phyloP scores from a whole-genome alignment of 2,329 filamentous ascomycete genomes.

The Harringtonia aguacate region DNA sequence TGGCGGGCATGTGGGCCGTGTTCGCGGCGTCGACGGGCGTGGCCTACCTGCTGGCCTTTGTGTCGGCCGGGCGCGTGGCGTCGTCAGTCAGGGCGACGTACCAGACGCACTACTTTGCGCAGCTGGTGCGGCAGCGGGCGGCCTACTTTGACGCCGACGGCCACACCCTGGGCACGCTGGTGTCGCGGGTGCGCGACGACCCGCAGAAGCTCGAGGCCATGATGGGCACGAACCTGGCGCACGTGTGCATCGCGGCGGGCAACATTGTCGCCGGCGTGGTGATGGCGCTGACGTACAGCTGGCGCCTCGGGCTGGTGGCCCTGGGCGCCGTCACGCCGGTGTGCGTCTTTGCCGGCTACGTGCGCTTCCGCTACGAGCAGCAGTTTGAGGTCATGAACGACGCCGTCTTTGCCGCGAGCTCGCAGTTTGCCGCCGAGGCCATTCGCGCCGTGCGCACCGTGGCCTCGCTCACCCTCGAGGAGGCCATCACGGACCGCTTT shows the following conservation, averaged over 20 bases:
- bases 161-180: slow-evolving; percentile 49
- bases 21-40: too few relatives aligned
- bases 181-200: slow-evolving; percentile 43
- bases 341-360: slow-evolving; percentile 35
- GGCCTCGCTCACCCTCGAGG: slow-evolving; percentile 59
- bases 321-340: slow-evolving; percentile 49
- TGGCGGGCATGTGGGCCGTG: too few relatives aligned
- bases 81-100: slow-evolving; percentile 43
- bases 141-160: slow-evolving; percentile 50
- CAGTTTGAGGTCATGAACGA: slow-evolving; percentile 57
- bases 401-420: slow-evolving; percentile 58
- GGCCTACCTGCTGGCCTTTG: slow-evolving; percentile 56
- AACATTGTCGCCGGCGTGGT: slow-evolving; percentile 52
- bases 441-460: slow-evolving; percentile 68
- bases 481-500: slow-evolving; percentile 53
- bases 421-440: slow-evolving; percentile 63
- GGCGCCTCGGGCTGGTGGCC: slow-evolving; percentile 63
- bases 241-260: slow-evolving; percentile 52
- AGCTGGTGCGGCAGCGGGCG: slow-evolving; percentile 48
- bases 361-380: slow-evolving; percentile 46
- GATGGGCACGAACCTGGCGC: slow-evolving; percentile 51
- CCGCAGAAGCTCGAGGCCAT: slow-evolving; percentile 52
- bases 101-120: slow-evolving; percentile 49
- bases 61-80: slow-evolving; percentile 41
- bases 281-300: slow-evolving; percentile 62